Base-by-base conservation (phyloP, 129 eudicot species). In the Calendula officinalis region DNA sequence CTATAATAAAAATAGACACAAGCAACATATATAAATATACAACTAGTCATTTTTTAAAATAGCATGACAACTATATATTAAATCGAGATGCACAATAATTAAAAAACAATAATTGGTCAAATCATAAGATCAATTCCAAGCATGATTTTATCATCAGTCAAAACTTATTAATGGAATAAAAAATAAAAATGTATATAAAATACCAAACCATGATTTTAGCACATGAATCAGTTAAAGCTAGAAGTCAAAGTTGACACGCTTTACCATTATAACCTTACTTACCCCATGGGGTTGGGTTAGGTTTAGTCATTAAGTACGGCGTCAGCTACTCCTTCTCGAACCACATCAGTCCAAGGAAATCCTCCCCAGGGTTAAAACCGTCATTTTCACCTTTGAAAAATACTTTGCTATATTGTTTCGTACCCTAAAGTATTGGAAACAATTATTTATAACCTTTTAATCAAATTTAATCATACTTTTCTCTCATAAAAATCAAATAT, bases 281-380 rank as follows among this genome's bases (percentile, higher is more conserved):
- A 59, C 48, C 12, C 22, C 36, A 37, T 30, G 27, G 16, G 32
- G 40, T 39, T 66, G 7, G 50, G 50, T 67, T 41, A 27, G 62
- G 72, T 41, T 22, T 54, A 45, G 77, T 44, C 66, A 55, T 56
- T 60, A 43, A 62, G 71, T 72, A 71, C 77, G 66, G 51, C 71
- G 39, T 5, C 61, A 38, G 3, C 43, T 67, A 3, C 64, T 68
- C 56, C 17, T 41, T 63, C 51, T 53, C 72, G 42, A 53, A 67
- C 52, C 60, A 58, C 33, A 56, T 22, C 15, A 51, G 57, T 53
- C 38, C 38, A 22, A 9, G 7, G 0, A 1, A 11, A 30, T 22
- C 59, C 37, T 22, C 9, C 4, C 37, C 43, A 12, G 4, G 3
- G 35, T 4, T 39, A 14, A 54, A 54, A 5, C 60, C 36, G 27